Evolutionary conservation across 2,329 filamentous ascomycete species (phyloP).

Genomic region (Aspergillus neotritici): DNA sequence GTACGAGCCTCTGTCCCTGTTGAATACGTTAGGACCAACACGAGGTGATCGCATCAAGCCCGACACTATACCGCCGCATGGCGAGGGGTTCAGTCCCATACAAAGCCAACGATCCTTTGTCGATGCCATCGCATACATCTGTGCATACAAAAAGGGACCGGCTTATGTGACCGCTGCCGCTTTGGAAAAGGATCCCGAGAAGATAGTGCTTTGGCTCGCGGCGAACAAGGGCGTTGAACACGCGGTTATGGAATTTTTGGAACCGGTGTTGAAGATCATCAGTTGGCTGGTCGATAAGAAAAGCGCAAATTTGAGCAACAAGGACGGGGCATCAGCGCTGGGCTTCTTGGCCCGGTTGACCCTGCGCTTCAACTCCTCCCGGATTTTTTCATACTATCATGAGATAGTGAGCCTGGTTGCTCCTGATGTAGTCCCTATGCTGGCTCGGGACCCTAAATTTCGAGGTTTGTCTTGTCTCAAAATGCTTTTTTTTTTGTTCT

Average conservation of each 20-base stretch:
- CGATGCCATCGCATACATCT: slow-evolving; percentile 6
- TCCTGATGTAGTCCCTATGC: neutral
- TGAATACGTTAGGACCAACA: slow-evolving; percentile 1
- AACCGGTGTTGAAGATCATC: neutral
- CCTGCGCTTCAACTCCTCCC: neutral
- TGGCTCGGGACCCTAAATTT: neutral
- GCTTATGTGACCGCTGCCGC: slow-evolving; percentile 4
- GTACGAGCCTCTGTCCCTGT: slow-evolving; percentile 5
- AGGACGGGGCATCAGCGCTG: neutral
- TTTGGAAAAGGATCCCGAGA: slow-evolving; percentile 1
- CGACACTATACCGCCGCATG: neutral
- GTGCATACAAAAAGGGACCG: slow-evolving; percentile 3
- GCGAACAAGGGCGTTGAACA: neutral
- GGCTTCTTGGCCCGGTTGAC: neutral
- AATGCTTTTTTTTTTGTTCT: too few relatives aligned
- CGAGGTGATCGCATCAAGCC: slow-evolving; percentile 4
- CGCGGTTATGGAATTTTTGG: neutral
- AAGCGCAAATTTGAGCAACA: neutral
- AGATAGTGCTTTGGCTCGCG: slow-evolving; percentile 2
- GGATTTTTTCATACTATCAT: neutral
- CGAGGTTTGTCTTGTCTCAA: neutral
- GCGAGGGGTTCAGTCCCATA: neutral
- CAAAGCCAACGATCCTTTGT: slow-evolving; percentile 3
- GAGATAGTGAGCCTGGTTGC: neutral
- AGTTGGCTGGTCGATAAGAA: neutral